phyloP scores from a whole-genome alignment of 164 flowering plant genomes.

The Cinnamomum micranthum region DNA sequence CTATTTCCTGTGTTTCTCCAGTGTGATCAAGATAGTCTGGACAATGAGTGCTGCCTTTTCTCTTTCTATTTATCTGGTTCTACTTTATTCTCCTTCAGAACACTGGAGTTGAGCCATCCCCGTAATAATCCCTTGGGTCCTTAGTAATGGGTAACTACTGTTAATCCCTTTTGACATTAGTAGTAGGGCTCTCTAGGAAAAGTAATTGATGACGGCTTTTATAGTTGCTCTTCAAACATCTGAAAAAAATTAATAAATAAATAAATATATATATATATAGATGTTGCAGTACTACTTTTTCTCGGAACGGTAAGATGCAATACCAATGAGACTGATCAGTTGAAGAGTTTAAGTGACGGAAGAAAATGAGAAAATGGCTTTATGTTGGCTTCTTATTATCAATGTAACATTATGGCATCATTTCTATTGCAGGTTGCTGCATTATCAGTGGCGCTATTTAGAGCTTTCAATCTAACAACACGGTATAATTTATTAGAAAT shows the following conservation, averaged over 20 bases:
- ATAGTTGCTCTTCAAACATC: background rate
- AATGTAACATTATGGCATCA: background rate
- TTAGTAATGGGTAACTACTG: no score
- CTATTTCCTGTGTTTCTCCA: no score
- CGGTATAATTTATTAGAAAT: slow-evolving; percentile 39
- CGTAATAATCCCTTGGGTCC: no score
- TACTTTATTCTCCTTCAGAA: no score
- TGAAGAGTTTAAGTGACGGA: background rate
- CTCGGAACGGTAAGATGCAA: background rate
- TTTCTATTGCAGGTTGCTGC: slow-evolving; percentile 74
- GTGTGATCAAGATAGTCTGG: no score
- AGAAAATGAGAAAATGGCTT: background rate
- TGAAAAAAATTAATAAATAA: no score
- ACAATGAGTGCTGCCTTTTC: no score
- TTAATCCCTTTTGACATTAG: no score
- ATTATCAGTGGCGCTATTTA: slow-evolving; percentile 77
- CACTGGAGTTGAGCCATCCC: no score
- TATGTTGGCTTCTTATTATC: background rate
- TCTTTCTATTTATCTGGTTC: no score
- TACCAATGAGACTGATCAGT: background rate
- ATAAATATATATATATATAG: no score
- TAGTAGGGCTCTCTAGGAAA: background rate
- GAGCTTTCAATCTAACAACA: slow-evolving; percentile 76
- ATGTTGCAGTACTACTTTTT: background rate
- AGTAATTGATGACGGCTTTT: background rate